Base-by-base conservation (phyloP, 352 stramenopile species). In the Globisporangium cystogenes region DNA sequence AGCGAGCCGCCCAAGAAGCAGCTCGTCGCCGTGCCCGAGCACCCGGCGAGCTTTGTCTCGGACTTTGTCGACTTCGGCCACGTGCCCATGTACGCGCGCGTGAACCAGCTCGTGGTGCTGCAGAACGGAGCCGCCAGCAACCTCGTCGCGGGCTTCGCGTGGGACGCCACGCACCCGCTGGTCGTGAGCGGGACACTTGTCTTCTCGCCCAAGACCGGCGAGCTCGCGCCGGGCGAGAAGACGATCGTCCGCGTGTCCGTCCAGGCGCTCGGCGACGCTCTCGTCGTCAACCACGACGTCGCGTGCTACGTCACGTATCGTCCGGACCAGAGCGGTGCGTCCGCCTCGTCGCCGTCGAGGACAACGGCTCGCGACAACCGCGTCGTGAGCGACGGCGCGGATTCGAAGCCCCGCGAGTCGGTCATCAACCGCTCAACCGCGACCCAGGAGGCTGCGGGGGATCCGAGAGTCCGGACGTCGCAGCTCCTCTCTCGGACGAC, bases 231-330 rank as follows among this genome's bases (percentile, higher is more conserved):
- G 26, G 72, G 68, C 5, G 65, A 90, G 31, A 72, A 86, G 26
- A 27, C 50, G 16, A 59, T 91, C 6, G 65, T 91, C 26, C 74
- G 76, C 5, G 67, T 88, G 29, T 77, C 53, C 14, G 20, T 91
- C n/a, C 57, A 54, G 16, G 62, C 75, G 1, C 45, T 56, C 31
- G 55, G 67, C n/a, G 64, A 84, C 24, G 52, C 65, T 4, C 12
- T 89, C 1, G 73, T 91, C 2, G 50, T 93, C 11, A 82, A 90
- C 55, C 78, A 93, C 37, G 64, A 86, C 45, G 57, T 93, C 31
- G 64, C 70, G 21, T 91, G 80, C 36, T 70, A 65, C 44, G 60
- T 90, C 40, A 65, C 53, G 4, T 76, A 71, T 20, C 48, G 52
- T 4, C 7, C 21, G 5, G 45, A 44, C 1, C 8, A 23, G 26